phyloP scores from a whole-genome alignment of 148 eudicot genomes.

The Gaultheria prostrata region DNA sequence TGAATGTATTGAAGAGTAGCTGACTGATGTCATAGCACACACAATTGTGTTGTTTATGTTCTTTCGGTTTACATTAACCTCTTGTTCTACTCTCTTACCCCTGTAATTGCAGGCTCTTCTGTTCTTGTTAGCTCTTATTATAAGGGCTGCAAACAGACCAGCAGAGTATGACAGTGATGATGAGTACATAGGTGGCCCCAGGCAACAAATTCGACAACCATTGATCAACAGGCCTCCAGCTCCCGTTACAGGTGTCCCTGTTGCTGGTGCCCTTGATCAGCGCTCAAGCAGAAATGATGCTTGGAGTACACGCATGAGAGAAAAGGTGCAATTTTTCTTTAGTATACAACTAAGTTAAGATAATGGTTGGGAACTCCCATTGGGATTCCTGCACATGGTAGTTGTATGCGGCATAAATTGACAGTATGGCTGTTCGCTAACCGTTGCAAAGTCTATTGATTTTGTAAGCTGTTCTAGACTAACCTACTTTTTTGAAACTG shows the following conservation, averaged over 20 bases:
- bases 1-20: background rate
- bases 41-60: background rate
- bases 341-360: background rate
- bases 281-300: slow-evolving; percentile 89
- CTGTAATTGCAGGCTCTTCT: slow-evolving; percentile 59
- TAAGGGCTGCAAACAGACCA: slow-evolving; percentile 80
- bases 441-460: background rate
- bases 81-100: slow-evolving; percentile 4
- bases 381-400: background rate
- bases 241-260: slow-evolving; percentile 73
- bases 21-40: background rate
- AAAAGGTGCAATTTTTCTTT: slow-evolving; percentile 49
- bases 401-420: background rate
- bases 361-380: background rate
- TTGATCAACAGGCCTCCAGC: slow-evolving; percentile 61
- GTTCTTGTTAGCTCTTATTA: slow-evolving; percentile 73
- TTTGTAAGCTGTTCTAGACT: background rate
- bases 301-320: slow-evolving; percentile 99
- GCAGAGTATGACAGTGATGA: slow-evolving; percentile 94
- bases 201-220: slow-evolving; percentile 84
- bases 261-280: slow-evolving; percentile 61
- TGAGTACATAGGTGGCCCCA: slow-evolving; percentile 68
- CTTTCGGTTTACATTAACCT: background rate
- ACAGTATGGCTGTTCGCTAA: background rate
- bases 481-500: background rate